Conservation (phyloP, 495 filamentous ascomycete species). For the Cercophora samala region DNA sequence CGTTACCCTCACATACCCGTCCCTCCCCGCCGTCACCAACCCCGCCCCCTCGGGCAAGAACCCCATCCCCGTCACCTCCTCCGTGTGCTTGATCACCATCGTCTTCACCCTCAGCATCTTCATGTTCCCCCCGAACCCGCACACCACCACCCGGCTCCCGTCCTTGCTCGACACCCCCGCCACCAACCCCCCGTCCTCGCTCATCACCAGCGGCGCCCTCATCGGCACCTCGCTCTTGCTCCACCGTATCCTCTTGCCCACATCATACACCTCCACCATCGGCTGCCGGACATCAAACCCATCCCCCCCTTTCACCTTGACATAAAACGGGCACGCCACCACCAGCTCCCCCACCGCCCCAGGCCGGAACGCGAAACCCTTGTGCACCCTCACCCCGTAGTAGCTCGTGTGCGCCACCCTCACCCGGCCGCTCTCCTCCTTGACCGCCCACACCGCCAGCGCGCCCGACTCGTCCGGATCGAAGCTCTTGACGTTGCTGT, state of each 20-base stretch:
- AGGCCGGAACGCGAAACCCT: constrained; percentile 11
- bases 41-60: constrained; percentile 19
- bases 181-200: constrained; percentile 15
- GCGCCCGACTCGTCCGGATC: constrained; percentile 2
- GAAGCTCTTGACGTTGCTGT: neutral
- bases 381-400: neutral
- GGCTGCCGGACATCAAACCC: neutral
- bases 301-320: neutral
- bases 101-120: neutral
- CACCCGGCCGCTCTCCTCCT: neutral
- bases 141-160: constrained; percentile 16
- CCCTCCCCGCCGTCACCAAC: constrained; percentile 26
- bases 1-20: constrained; percentile 30
- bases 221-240: constrained; percentile 16
- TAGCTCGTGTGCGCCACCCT: neutral
- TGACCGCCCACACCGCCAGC: constrained; percentile 10
- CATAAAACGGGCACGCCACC: constrained; percentile 13
- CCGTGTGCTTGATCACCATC: constrained; percentile 19
- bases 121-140: neutral
- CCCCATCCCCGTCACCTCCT: constrained; percentile 26
- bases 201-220: constrained; percentile 23
- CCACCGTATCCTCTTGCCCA: constrained; percentile 3
- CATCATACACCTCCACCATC: constrained; percentile 21
- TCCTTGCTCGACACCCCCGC: constrained; percentile 17
- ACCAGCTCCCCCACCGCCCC: neutral